Evolutionary conservation across 495 filamentous ascomycete species (phyloP).

Genomic region (Xylaria palmicola): DNA sequence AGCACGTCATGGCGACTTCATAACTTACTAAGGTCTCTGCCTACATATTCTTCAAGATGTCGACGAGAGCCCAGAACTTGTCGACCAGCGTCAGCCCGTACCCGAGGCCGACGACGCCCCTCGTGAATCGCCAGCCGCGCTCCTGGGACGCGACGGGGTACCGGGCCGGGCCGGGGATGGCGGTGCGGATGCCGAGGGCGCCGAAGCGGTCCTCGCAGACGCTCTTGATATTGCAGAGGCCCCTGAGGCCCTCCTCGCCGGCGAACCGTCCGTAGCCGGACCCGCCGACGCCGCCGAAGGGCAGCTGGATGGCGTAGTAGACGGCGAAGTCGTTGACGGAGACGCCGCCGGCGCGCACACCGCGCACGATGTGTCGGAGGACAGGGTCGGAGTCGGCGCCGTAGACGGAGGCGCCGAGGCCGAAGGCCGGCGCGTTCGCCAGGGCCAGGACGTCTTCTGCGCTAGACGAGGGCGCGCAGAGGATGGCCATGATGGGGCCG

Average conservation of each 20-base stretch:
- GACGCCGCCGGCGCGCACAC: conserved; percentile 83
- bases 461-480: conserved; percentile 57
- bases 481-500: conserved; percentile 81
- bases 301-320: conserved; percentile 88
- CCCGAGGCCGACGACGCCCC: conserved; percentile 54
- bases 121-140: conserved; percentile 56
- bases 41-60: conserved; percentile 43
- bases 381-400: conserved; percentile 53
- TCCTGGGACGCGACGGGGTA: conserved; percentile 69
- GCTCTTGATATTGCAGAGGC: conserved; percentile 81
- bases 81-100: conserved; percentile 43
- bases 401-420: conserved; percentile 81
- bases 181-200: conserved; percentile 61
- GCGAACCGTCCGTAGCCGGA: conserved; percentile 94
- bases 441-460: conserved; percentile 63
- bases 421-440: conserved; percentile 75
- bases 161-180: conserved; percentile 73
- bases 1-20: not conserved
- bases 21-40: not conserved
- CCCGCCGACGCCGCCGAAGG: conserved; percentile 84
- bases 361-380: conserved; percentile 53
- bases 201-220: conserved; percentile 74
- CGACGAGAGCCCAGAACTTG: conserved; percentile 41
- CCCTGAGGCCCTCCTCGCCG: conserved; percentile 82
- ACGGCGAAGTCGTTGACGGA: conserved; percentile 91